phyloP scores from a whole-genome alignment of 257 asterid species.

The Gynochthodes officinalis region DNA sequence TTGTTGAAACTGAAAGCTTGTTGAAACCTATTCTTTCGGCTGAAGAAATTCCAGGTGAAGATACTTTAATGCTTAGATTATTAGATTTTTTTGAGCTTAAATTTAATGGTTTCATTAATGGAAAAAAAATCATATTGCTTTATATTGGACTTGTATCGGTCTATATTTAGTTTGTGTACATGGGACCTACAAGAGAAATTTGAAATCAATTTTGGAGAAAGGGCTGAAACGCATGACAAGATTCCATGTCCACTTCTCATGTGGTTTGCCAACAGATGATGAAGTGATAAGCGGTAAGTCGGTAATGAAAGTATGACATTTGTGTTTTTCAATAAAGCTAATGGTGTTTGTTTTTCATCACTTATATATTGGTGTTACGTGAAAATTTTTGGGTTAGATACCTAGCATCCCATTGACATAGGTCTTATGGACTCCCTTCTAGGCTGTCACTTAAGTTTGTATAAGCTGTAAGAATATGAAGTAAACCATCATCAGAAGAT shows the following conservation, averaged over 20 bases:
- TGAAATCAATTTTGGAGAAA: constrained; percentile 68
- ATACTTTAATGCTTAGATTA: constrained; percentile 5
- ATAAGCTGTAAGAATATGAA: not conserved
- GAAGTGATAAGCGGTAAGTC: constrained; percentile 84
- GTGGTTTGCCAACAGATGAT: constrained; percentile 86
- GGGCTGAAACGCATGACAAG: constrained; percentile 95
- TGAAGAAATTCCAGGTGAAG: constrained; percentile 72
- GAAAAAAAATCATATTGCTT: not conserved
- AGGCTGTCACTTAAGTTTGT: not conserved
- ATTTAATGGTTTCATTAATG: not conserved
- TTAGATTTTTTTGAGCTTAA: not conserved
- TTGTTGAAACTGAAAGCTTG: too few species aligned
- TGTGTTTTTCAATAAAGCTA: not conserved
- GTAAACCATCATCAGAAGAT: not conserved
- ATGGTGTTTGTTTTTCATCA: not conserved
- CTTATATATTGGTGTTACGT: too few species aligned
- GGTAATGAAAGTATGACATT: constrained; percentile 3
- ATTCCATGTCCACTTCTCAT: constrained; percentile 87
- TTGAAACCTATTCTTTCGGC: constrained; percentile 70
- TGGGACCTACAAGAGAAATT: constrained; percentile 75
- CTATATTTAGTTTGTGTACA: constrained; percentile 77
- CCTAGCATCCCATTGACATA: too few species aligned
- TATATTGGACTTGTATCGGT: constrained; percentile 8
- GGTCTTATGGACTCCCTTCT: too few species aligned
- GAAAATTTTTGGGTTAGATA: too few species aligned